Base-by-base conservation (phyloP, 331 rosid species). In the Erythrophleum ivorense region DNA sequence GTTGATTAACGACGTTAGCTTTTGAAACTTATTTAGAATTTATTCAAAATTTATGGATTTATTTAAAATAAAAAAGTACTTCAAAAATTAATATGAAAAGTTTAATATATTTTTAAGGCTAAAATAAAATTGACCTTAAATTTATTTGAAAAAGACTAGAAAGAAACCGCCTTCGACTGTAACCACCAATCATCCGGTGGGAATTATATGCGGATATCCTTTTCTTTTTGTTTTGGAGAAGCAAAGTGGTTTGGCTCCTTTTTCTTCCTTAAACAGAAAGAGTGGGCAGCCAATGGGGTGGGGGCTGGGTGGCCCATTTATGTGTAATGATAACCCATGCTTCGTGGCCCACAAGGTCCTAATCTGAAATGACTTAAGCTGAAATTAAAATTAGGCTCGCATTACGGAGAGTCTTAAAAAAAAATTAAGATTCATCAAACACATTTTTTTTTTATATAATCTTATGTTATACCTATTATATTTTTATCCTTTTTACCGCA, bases 181-280 rank as follows among this genome's bases (percentile, higher is more conserved):
- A 33, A 34, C 65, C 14, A 62, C 2, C 13, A 0, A 24, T 24
- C 29, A 24, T 24, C 29, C 8, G 13, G 50, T 36, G 55, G 54
- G 24, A 24, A 43, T 19, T 34, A 78, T 78, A 87, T 84, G 71
- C 90, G 91, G 48, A 88, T 86, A 90, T 88, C 78, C 90, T 43
- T 75, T 87, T 84, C 86, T 40, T 60, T 81, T 46, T 53, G 67
- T 84, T 84, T 73, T 5, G 4, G 63, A 4, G 75, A 40, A 81
- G 55, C 66, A 48, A 77, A 45, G 41, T 12, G 2, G 3, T 33
- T 55, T 9, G 9, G 18, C 9, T 3, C 2, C 16, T 50, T 34
- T 5, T 10, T 34, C 3, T 7, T 5, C 3, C 6, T 7, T 0
- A 15, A n/a, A 7, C 33, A 2, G 29, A 6, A 62, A 14, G 5